Conservation (phyloP, 352 stramenopile genomes). For the Phytophthora hibernalis region DNA sequence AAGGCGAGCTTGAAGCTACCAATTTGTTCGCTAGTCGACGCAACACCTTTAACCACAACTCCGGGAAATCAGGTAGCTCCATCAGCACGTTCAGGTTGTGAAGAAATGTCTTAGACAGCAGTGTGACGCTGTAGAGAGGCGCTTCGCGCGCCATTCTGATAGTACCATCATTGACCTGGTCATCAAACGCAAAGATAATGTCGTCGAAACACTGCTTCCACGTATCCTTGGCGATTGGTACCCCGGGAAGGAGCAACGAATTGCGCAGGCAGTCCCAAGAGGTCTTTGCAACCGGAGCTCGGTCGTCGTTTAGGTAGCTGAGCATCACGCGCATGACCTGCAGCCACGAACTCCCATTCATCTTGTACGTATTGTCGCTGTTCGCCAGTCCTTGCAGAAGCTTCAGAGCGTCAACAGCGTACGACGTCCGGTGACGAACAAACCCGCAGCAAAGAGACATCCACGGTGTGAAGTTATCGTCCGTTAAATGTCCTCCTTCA, state of each 20-base stretch:
- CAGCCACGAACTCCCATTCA: slow-evolving; percentile 77
- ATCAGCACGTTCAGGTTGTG: slow-evolving; percentile 83
- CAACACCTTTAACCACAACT: slow-evolving; percentile 83
- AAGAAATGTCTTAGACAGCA: slow-evolving; percentile 89
- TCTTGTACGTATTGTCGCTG: slow-evolving; percentile 76
- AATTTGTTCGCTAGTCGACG: slow-evolving; percentile 79
- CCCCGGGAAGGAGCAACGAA: slow-evolving; percentile 75
- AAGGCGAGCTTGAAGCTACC: slow-evolving; percentile 45
- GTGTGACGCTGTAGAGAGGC: slow-evolving; percentile 80
- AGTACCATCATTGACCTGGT: slow-evolving; percentile 72
- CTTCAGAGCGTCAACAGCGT: slow-evolving; percentile 78
- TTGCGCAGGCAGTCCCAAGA: slow-evolving; percentile 88
- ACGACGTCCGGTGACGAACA: slow-evolving; percentile 79
- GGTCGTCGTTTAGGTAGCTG: slow-evolving; percentile 83
- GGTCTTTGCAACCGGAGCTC: slow-evolving; percentile 77
- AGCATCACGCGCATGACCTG: slow-evolving; percentile 90
- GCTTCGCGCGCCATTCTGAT: slow-evolving; percentile 69
- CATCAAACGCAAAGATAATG: slow-evolving; percentile 90
- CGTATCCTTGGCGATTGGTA: slow-evolving; percentile 72
- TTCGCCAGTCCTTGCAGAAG: slow-evolving; percentile 78
- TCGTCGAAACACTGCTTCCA: slow-evolving; percentile 88
- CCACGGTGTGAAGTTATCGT: slow-evolving; percentile 85
- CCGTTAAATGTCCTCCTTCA: slow-evolving; percentile 73
- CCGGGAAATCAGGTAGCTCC: slow-evolving; percentile 67
- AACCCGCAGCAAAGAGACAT: slow-evolving; percentile 84